Evolutionary conservation across 2,329 filamentous ascomycete species (phyloP), one percentile per base, ranked within the genome.

Genomic region (Polychaeton citri): DNA sequence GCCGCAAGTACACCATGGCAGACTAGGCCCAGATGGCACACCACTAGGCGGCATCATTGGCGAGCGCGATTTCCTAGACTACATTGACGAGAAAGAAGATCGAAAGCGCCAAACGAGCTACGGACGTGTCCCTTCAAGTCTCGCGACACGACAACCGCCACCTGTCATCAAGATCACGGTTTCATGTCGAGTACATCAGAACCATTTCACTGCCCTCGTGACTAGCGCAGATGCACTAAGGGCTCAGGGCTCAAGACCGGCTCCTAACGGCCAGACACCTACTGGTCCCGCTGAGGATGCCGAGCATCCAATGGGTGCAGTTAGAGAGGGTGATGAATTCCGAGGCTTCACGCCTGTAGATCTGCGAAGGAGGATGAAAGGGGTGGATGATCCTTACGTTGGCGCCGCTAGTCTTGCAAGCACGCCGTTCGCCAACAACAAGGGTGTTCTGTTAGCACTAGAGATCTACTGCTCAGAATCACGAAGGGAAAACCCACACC

Each of bases 261-360:
- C 20, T 12, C 18, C 19, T 8, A 13, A 13, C 16, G 18, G 16
- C 12, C 16, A 13, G 6, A n/a, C 32, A 10, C 19, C 19, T 12
- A 4, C 13, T 15, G 18, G n/a, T 8, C 13, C 32, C 12, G 19
- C 17, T 19, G n/a, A 19, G 31, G 30, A 5, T 32, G 35, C 33
- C 19, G 32, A 2, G 26, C 34, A 34, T 19, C 38, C 42, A 13
- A 36, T 40, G 7, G 34, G 19, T 24, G 39, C 45, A 8, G 39
- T 47, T 9, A 31, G 34, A n/a, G 46, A 50, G 19, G 50, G 48
- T 13, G 48, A 49, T 13, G 30, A 43, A 2, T 55, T 50, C 33
- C 40, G 43, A 12, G 50, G 47, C 9, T 55, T 55, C 40, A 49
- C 44, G n/a, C 34, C 45, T 7, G 32, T 45, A 8, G 51, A 54